Evolutionary conservation across 2,329 filamentous ascomycete genomes (phyloP), one percentile per base, ranked within the genome.

Genomic region (Chalaropsis thielavioides): DNA sequence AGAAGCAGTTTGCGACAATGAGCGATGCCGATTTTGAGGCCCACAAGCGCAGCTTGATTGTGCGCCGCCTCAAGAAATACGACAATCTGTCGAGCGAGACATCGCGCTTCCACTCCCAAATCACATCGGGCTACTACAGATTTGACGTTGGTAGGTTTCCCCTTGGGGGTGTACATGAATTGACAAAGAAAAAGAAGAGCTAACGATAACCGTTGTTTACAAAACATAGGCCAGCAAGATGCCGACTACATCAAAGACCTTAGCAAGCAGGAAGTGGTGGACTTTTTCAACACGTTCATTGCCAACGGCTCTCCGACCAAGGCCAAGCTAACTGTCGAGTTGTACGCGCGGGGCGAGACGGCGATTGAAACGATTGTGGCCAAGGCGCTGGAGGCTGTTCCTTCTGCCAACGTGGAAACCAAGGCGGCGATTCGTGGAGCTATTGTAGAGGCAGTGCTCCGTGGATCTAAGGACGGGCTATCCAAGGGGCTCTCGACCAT

Each of bases 51-150:
- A 95, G 91, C 71, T 79, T 97, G 51, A 85, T 96, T 71, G 90
- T 89, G 72, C 91, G 91, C 76, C 80, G 90, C 17, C 78, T 95
- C 24, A 92, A 97, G 76, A 96, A 95, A 75, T 75, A 95, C 70
- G 96, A 96, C 80, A 97, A 96, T 69, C 78, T 99, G 59, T 83
- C 86, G 67, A 88, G 92, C 69, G 94, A 99, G 76, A 90, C 86
- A 4, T 82, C 80, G 64, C 82, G 90, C 56, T 96, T 90, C 92
- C 81, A 80, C 62, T 54, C 65, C 5, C 90, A 96, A 71, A 90
- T 99, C 69, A 83, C 84, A 62, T 88, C 82, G 63, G 92, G 96
- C 72, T 89, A 87, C 69, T 95, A 92, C 73, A 91, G 96, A 74
- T 99, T 97, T 74, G 81, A 90, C 71, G 84, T 88, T 72, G 84